Conservation (phyloP, 441 rosid species). For the Flueggea neowawraea region DNA sequence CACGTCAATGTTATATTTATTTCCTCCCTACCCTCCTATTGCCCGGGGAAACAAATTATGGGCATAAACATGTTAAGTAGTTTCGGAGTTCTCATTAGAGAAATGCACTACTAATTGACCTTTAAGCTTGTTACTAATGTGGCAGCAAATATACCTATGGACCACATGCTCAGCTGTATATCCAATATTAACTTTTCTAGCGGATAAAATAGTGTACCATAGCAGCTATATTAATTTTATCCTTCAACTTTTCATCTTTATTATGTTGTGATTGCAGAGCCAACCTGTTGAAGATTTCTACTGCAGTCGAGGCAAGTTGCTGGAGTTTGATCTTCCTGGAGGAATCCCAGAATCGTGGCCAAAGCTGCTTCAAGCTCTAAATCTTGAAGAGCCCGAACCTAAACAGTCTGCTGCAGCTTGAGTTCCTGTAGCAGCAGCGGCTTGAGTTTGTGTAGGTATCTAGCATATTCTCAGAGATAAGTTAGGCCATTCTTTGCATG, state of each 20-base stretch:
- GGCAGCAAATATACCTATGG: too few species aligned
- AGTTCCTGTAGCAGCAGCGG: conserved; percentile 38
- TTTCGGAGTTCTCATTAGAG: too few species aligned
- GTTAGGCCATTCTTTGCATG: conserved; percentile 62
- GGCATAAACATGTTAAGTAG: too few species aligned
- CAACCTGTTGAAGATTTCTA: conserved; percentile 90
- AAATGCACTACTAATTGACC: too few species aligned
- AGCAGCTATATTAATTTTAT: too few species aligned
- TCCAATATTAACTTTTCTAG: too few species aligned
- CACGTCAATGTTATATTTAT: too few species aligned
- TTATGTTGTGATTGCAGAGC: conserved; percentile 48
- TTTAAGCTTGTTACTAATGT: too few species aligned
- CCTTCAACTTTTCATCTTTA: background rate
- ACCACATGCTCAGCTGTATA: too few species aligned
- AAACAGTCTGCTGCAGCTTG: conserved; percentile 69
- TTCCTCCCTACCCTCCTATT: too few species aligned
- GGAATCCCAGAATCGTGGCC: conserved; percentile 99
- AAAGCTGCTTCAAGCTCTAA: conserved; percentile 80
- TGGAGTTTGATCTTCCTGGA: conserved; percentile 93
- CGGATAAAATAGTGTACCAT: too few species aligned
- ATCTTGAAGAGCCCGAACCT: conserved; percentile 60
- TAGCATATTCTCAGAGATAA: conserved; percentile 26
- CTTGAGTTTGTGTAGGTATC: conserved; percentile 28
- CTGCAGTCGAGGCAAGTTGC: conserved; percentile 58
- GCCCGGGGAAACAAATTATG: too few species aligned